A percentile compares a stretch with the other conserved stretches of the same genome.
Conservation (phyloP, 345 rosid species). For the rapeseed (Brassica napus) region DNA sequence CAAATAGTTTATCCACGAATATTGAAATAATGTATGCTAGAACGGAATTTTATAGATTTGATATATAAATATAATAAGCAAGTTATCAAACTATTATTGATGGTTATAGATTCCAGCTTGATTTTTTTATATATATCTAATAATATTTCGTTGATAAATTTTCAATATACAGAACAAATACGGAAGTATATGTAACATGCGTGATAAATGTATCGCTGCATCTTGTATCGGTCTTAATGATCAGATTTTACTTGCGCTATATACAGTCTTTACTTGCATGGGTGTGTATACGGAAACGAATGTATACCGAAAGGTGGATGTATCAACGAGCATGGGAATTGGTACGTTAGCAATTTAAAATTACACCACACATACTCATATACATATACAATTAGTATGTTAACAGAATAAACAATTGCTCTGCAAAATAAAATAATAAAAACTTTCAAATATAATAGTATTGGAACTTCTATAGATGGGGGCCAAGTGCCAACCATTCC, state of each 20-base stretch:
- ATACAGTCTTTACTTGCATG: conserved; percentile 23
- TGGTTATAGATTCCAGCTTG: background rate
- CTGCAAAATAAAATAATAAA: background rate
- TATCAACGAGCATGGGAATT: conserved; percentile 32
- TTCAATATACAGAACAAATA: background rate
- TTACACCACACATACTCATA: conserved; percentile 8
- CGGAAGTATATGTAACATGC: conserved; percentile 18
- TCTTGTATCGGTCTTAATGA: conserved; percentile 29
- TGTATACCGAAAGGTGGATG: background rate
- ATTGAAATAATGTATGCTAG: background rate
- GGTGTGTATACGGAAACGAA: conserved; percentile 6
- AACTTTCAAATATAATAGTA: background rate
- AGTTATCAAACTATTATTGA: background rate
- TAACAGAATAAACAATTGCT: conserved; percentile 5
- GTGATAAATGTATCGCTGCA: conserved; percentile 15
- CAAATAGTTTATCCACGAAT: background rate
- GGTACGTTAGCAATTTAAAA: conserved; percentile 10
- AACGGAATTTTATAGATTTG: background rate
- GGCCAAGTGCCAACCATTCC: conserved; percentile 21
- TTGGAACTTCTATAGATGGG: conserved; percentile 12
- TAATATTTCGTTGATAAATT: background rate
- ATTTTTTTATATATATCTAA: background rate
- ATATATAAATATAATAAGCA: background rate
- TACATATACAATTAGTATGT: background rate
- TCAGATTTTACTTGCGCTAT: conserved; percentile 1